Base-by-base conservation (phyloP, 1,284 basidiomycete genomes). In the Sporisorium sorghi region DNA sequence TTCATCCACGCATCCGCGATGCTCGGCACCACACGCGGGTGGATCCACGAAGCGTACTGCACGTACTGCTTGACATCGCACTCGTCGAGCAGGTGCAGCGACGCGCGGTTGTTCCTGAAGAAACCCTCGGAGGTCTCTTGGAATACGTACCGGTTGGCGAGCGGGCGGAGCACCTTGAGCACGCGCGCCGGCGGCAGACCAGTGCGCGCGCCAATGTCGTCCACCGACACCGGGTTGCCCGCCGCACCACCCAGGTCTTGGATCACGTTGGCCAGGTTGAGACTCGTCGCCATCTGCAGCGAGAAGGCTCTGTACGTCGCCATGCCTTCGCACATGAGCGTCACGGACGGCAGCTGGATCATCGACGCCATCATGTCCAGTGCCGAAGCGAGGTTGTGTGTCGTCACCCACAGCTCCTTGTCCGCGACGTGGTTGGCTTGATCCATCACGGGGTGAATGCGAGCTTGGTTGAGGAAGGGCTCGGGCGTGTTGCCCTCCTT, bases 111-210 rank as follows among this genome's bases (percentile, higher is more conserved):
- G 56, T 67, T 64, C 46, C 37, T 47, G 49, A 72, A 72, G 33
- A 48, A 47, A 12, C 58, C 69, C 37, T 59, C 62, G 5, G 57
- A 54, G 4, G 39, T 33, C 15, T 67, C 58, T 39, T 55, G 58
- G 44, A 72, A 72, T 49, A 72, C 57, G 43, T 72, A 40, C 39
- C 33, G 59, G 62, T 72, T 72, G 40, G 57, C 55, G 2, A 72
- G 62, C 2, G 56, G 57, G 15, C 69, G 51, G 1, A 72, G 54
- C 24, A 67, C 50, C 35, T 62, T 66, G 47, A 53, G 32, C 9
- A 72, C 54, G 5, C 65, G 50, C 14, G 51, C 11, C 3, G 57
- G 50, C 28, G 53, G 50, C n/a, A 67, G 12, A 4, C 65, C 60
- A 0, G 40, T 37, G 24, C 44, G 53, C 0, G 56, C 43, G 11